These are phyloP conservation scores for Hawksworthiomyces lignivorus DNA, from an alignment of 2,329 filamentous ascomycete genomes.

Conservation along the genomic window DNA sequence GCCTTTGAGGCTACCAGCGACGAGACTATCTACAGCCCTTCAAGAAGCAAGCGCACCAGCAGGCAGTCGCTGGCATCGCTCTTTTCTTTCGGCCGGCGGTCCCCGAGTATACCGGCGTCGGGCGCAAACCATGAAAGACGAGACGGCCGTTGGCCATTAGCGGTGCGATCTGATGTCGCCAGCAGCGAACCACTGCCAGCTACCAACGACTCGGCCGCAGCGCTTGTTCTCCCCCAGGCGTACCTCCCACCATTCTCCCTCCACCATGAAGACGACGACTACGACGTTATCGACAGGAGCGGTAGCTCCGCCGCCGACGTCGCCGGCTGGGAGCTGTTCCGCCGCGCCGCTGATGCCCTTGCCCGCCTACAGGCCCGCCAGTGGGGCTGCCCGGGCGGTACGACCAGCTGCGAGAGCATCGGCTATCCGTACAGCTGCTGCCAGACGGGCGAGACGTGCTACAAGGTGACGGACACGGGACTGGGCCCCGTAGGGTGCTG, in stretches of 20 bases:
- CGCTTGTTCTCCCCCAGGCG: constrained; percentile 14
- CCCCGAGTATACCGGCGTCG: background rate
- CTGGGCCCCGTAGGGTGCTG: constrained; percentile 70
- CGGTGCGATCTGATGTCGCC: constrained; percentile 6
- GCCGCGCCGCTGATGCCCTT: constrained; percentile 39
- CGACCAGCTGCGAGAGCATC: constrained; percentile 55
- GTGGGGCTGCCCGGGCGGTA: constrained; percentile 60
- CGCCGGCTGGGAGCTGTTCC: constrained; percentile 25
- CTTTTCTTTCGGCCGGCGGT: constrained; percentile 9
- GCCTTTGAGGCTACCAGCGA: constrained; percentile 25
- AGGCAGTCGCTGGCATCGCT: constrained; percentile 8
- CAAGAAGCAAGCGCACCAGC: too few species aligned
- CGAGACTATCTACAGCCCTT: too few species aligned
- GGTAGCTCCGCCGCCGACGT: constrained; percentile 1
- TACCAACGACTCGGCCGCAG: constrained; percentile 12
- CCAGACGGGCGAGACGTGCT: constrained; percentile 56
- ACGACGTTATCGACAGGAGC: constrained; percentile 12
- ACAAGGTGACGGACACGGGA: constrained; percentile 52
- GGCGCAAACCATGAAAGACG: background rate
- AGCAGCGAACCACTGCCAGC: constrained; percentile 25
- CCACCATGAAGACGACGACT: constrained; percentile 31
- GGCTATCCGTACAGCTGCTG: constrained; percentile 68
- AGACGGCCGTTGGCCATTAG: constrained; percentile 2
- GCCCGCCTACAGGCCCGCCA: constrained; percentile 46
- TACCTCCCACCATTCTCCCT: constrained; percentile 45